These are phyloP conservation scores for Arachis hypogaea DNA, from an alignment of 306 rosid species.

Conservation along the genomic window DNA sequence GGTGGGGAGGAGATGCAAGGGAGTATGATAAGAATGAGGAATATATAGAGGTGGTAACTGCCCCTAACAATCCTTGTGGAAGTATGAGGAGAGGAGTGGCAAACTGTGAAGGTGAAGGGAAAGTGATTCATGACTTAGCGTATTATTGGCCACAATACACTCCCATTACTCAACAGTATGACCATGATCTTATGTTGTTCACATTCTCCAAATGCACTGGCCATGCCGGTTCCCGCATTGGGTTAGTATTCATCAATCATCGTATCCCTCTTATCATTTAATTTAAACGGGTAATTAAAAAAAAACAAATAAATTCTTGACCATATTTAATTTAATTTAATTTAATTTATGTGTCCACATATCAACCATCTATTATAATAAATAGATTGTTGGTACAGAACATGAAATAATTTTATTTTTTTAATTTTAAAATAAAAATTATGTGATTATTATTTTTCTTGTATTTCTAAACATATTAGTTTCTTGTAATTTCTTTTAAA, in stretches of 20 bases:
- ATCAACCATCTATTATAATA: too few relatives aligned
- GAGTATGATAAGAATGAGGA: slow-evolving; percentile 51
- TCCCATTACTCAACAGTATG: slow-evolving; percentile 57
- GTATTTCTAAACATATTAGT: too few relatives aligned
- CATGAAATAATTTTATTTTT: too few relatives aligned
- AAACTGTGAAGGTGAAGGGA: slow-evolving; percentile 42
- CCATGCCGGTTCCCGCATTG: slow-evolving; percentile 89
- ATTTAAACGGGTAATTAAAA: too few relatives aligned
- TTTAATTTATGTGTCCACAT: too few relatives aligned
- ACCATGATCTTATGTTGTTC: slow-evolving; percentile 72
- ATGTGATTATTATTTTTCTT: too few relatives aligned
- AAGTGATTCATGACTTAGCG: slow-evolving; percentile 68
- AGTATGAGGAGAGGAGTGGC: slow-evolving; percentile 48
- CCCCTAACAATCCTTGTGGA: slow-evolving; percentile 90
- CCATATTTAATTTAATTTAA: too few relatives aligned
- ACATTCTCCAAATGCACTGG: slow-evolving; percentile 94
- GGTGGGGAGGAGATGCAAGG: slow-evolving; percentile 80
- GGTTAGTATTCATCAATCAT: slow-evolving; percentile 45
- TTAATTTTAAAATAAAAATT: too few relatives aligned
- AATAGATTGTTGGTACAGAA: too few relatives aligned
- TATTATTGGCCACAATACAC: slow-evolving; percentile 93
- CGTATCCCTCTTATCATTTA: too few relatives aligned
- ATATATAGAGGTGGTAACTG: slow-evolving; percentile 74
- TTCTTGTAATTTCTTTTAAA: too few relatives aligned
- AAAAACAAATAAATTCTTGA: too few relatives aligned